A percentile compares a stretch with the other conserved stretches of the same genome.
phyloP scores from a whole-genome alignment of 805 yeast species.

The Kuraishia ogatae region DNA sequence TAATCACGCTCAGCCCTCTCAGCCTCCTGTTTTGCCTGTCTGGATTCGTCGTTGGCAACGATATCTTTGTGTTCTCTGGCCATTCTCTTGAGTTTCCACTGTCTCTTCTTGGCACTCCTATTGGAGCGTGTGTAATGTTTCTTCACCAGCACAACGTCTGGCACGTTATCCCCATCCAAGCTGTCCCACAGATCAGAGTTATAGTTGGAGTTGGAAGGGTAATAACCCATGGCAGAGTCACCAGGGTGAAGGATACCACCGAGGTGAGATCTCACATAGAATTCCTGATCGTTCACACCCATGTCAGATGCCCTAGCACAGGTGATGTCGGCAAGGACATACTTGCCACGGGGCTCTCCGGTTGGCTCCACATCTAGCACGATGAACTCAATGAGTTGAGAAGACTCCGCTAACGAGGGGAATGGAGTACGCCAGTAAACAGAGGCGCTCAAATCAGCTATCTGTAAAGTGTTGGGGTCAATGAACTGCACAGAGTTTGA shows the following conservation, averaged over 20 bases:
- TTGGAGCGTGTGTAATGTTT: slow-evolving; percentile 77
- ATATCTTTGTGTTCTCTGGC: slow-evolving; percentile 90
- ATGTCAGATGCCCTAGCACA: slow-evolving; percentile 85
- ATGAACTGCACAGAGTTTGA: slow-evolving; percentile 79
- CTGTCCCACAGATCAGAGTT: slow-evolving; percentile 81
- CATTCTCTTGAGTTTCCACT: slow-evolving; percentile 94
- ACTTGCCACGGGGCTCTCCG: slow-evolving; percentile 67
- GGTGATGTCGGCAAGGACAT: slow-evolving; percentile 82
- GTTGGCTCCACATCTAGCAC: slow-evolving; percentile 93
- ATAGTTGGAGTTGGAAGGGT: slow-evolving; percentile 74
- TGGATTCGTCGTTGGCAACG: slow-evolving; percentile 58
- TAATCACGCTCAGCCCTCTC: slow-evolving; percentile 93
- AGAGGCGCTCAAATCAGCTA: slow-evolving; percentile 61
- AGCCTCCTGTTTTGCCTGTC: slow-evolving; percentile 78
- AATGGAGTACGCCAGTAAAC: slow-evolving; percentile 83
- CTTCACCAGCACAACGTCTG: slow-evolving; percentile 86
- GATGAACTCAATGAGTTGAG: slow-evolving; percentile 76
- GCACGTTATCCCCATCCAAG: slow-evolving; percentile 51
- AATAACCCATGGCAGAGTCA: slow-evolving; percentile 91
- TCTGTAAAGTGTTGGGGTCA: slow-evolving; percentile 76
- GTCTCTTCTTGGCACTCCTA: slow-evolving; percentile 67
- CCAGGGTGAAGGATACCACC: slow-evolving; percentile 97
- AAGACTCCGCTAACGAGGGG: slow-evolving; percentile 62
- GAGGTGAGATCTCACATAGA: slow-evolving; percentile 80
- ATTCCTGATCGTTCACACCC: slow-evolving; percentile 78